Evolutionary conservation across 108 stramenopile genomes (phyloP).

Genomic region (Fistulifera solaris): DNA sequence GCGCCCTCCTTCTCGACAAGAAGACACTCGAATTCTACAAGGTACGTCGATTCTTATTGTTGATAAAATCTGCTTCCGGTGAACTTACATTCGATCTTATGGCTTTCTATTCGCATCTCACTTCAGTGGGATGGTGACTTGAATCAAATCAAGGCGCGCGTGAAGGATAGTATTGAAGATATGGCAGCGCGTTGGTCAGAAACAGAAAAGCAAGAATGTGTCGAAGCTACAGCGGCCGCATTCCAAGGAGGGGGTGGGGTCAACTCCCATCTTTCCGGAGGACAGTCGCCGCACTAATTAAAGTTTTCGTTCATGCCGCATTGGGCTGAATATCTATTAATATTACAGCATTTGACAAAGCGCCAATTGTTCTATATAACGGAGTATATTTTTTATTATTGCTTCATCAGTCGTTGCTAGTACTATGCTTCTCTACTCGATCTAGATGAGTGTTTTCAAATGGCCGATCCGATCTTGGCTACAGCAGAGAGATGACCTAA

Average conservation of each 20-base stretch:
- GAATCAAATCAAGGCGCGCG: conserved; percentile 60
- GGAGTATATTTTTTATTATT: no score
- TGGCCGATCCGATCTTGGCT: no score
- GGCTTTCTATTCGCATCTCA: not conserved
- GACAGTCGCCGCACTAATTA: conserved; percentile 36
- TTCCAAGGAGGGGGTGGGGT: conserved; percentile 62
- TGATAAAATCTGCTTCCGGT: not conserved
- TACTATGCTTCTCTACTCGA: no score
- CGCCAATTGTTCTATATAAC: no score
- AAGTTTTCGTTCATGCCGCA: no score
- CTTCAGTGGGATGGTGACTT: conserved; percentile 76
- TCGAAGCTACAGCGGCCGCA: conserved; percentile 57
- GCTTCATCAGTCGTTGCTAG: no score
- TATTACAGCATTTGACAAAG: no score
- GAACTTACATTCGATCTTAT: conserved; percentile 2
- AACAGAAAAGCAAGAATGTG: conserved; percentile 64
- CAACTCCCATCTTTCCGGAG: conserved; percentile 58
- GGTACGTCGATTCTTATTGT: conserved; percentile 25
- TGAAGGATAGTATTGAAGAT: conserved; percentile 74
- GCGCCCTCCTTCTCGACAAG: conserved; percentile 60
- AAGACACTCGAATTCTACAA: conserved; percentile 88
- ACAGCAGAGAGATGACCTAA: no score
- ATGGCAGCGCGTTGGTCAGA: conserved; percentile 70
- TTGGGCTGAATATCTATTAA: no score
- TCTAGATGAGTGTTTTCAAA: no score